Base-by-base conservation (phyloP, 2,329 filamentous ascomycete species). In the Aspergillus sclerotialis region DNA sequence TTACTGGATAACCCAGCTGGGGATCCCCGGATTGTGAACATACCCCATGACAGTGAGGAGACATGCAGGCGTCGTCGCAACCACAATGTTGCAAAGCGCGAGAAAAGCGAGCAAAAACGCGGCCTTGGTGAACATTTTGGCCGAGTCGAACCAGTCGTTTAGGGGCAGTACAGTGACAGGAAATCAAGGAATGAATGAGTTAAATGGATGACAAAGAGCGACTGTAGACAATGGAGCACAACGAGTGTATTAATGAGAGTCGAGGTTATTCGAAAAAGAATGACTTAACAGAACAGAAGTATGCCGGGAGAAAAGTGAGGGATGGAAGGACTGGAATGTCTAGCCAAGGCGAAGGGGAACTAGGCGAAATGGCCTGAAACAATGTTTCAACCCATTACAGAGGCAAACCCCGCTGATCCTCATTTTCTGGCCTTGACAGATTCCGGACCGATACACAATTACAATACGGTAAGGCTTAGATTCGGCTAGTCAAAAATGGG, bases 21-120 rank as follows among this genome's bases (percentile, higher is more conserved):
- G n/a, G n/a, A n/a, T n/a, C n/a, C n/a, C n/a, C n/a, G n/a, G n/a
- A n/a, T 25, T 13, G 21, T 19, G 17, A 28, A 37, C 64, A 43
- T 63, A 72, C 69, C 70, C 70, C 44, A 75, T 60, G 24, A 67
- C 69, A 27, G 57, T 60, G 28, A 75, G 57, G 29, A 75, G 57
- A 52, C 72, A 75, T 35, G 67, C 67, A 17, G 70, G 69, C 29
- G 70, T 64, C n/a, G 62, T 58, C 37, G 61, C 56, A 38, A 59
- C 60, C 38, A 65, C 53, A 36, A 65, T 52, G 43, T 63, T 61
- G 49, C 59, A 56, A 37, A 69, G 52, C 24, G 66, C 64, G 48
- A 72, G 53, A 37, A 72, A 46, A 38, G 66, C 61, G 36, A 70
- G 42, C 37, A 64, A 36, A 36, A 68, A 39, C 41, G 61, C 52